Base-by-base conservation (phyloP, 495 filamentous ascomycete genomes). In the Arthonia radiata region DNA sequence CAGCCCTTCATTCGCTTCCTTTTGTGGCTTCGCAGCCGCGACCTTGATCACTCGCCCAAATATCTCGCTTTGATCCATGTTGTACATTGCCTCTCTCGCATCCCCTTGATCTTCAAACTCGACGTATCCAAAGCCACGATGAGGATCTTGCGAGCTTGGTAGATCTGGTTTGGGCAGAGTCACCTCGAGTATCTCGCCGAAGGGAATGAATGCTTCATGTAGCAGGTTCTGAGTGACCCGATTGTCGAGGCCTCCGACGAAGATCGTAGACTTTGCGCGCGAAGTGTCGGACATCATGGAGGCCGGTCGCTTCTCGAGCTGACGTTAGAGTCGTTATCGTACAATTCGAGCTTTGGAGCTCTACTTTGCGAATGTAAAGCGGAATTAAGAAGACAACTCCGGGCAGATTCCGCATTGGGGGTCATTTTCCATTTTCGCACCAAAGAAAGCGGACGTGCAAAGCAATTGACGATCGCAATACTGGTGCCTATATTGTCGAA, bases 61-160 rank as follows among this genome's bases (percentile, higher is more conserved):
- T n/a, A 99, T 58, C 54, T 92, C 81, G 33, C 80, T 71, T 41
- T 89, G 80, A 40, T 99, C 78, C 89, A 94, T 93, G 48, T 99
- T 99, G 57, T 94, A 79, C 42, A 99, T 91, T 19, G 86, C 86
- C 48, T 93, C 86, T 33, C 69, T 71, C 25, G 81, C 82, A 50
- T 99, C 86, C 29, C 67, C 67, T 13, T 67, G 58, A 18, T 75
- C 54, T 39, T 92, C 80, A 46, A 77, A 99, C 41, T 99, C 86
- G 19, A 99, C 77, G 40, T 94, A 94, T 34, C 81, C 89, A 48
- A 93, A 99, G 1, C 86, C 86, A 26, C 82, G 57, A 46, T 99
- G 86, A 7, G 63, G 55, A 8, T 89, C 79, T 17, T 54, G 67
- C 10, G 44, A 47, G 31, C 58, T 63, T 29, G 67, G 69, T 29